A percentile compares a stretch with the other conserved stretches of the same genome.
Conservation (phyloP, 1,139 yeast species). For the Diutina scorzettiae region DNA sequence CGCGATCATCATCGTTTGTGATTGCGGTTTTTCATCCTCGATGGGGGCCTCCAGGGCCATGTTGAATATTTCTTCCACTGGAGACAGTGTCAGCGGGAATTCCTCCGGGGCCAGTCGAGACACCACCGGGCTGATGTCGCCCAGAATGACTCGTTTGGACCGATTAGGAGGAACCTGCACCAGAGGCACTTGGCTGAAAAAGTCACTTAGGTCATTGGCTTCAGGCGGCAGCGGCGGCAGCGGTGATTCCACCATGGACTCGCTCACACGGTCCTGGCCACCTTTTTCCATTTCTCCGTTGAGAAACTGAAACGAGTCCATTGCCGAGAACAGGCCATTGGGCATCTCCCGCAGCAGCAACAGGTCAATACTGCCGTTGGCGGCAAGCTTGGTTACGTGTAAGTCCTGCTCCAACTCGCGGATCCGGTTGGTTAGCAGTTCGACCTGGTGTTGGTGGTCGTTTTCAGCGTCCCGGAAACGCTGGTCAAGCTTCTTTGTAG, state of each 20-base stretch:
- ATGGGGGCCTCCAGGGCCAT: not conserved
- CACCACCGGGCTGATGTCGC: not conserved
- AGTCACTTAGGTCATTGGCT: conserved; percentile 1
- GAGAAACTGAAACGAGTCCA: conserved; percentile 3
- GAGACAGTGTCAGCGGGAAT: conserved; percentile 1
- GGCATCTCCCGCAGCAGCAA: not conserved
- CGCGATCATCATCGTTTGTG: not conserved
- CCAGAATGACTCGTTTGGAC: not conserved
- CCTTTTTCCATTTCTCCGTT: not conserved
- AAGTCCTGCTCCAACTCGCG: conserved; percentile 7
- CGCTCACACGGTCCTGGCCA: not conserved
- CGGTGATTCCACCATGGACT: not conserved
- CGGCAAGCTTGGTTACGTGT: not conserved
- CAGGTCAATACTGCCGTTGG: not conserved
- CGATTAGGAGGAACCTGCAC: not conserved
- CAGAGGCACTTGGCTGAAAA: not conserved
- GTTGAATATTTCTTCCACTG: not conserved
- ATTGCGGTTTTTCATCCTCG: not conserved
- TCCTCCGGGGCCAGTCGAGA: not conserved
- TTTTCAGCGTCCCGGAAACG: conserved; percentile 13
- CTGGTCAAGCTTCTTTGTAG: conserved; percentile 16
- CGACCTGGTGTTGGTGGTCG: conserved; percentile 5
- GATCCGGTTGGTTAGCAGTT: not conserved
- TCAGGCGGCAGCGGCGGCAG: not conserved
- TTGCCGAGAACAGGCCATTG: not conserved